Percentiles rank a stretch among this genome's conserved stretches.
These are phyloP conservation scores for Trichophyton simii DNA, from an alignment of 2,329 filamentous ascomycete genomes.

Conservation along the genomic window DNA sequence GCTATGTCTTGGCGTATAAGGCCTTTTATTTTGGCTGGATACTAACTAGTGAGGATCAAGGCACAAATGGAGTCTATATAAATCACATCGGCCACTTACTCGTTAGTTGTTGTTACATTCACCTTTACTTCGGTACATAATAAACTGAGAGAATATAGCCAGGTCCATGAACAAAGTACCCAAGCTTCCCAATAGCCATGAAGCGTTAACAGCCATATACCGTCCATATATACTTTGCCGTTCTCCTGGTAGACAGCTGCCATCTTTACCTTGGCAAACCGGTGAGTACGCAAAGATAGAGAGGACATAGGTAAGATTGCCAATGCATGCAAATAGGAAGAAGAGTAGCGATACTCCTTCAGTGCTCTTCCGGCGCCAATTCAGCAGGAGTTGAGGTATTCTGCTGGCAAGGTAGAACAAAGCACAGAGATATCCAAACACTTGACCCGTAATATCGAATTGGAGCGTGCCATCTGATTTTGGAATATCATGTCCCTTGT, in stretches of 20 bases:
- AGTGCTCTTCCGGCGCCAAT: slow-evolving; percentile 82
- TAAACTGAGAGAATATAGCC: slow-evolving; percentile 83
- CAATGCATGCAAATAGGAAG: slow-evolving; percentile 91
- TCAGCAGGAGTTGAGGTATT: slow-evolving; percentile 79
- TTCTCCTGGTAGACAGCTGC: slow-evolving; percentile 53
- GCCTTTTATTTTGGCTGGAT: too few relatives aligned
- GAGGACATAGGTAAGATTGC: slow-evolving; percentile 85
- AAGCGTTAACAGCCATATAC: slow-evolving; percentile 81
- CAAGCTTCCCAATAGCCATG: slow-evolving; percentile 80
- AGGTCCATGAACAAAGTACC: slow-evolving; percentile 78
- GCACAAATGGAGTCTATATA: too few relatives aligned
- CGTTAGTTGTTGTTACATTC: slow-evolving; percentile 15
- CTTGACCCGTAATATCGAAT: slow-evolving; percentile 68
- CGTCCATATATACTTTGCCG: slow-evolving; percentile 54
- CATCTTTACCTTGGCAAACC: slow-evolving; percentile 38
- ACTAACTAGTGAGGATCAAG: too few relatives aligned
- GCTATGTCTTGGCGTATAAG: too few relatives aligned
- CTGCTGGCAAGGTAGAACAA: slow-evolving; percentile 78
- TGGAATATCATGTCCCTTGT: slow-evolving; percentile 16
- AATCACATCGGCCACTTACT: background rate
- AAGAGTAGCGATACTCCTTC: slow-evolving; percentile 90
- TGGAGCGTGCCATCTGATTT: slow-evolving; percentile 36
- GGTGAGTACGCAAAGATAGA: slow-evolving; percentile 86
- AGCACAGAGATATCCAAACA: slow-evolving; percentile 90
- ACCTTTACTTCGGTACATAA: slow-evolving; percentile 52